Evolutionary conservation across 2,329 filamentous ascomycete species (phyloP).

Genomic region (Fusarium sp.): DNA sequence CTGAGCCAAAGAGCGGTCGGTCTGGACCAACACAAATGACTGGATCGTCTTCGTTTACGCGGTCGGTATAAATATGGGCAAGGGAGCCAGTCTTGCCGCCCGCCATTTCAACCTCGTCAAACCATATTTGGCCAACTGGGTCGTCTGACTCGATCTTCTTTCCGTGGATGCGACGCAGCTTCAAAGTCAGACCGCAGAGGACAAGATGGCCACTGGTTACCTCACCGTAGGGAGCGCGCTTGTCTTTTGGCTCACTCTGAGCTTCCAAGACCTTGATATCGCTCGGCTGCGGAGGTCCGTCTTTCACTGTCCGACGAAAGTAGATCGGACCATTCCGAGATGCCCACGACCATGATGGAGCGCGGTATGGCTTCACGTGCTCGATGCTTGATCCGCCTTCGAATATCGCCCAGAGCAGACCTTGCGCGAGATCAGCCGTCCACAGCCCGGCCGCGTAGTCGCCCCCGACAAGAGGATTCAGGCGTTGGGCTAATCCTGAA

Average conservation of each 20-base stretch:
- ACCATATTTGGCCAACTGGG: background rate
- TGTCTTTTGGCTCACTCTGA: background rate
- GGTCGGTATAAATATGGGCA: background rate
- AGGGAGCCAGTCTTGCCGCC: background rate
- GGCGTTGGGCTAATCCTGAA: constrained; percentile 8
- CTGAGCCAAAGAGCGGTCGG: background rate
- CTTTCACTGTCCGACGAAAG: background rate
- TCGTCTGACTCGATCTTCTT: background rate
- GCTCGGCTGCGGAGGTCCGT: background rate
- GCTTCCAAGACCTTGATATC: background rate
- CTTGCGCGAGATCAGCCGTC: constrained; percentile 3
- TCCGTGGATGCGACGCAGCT: background rate
- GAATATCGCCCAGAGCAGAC: constrained; percentile 2
- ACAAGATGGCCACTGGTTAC: background rate
- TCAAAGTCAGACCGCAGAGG: background rate
- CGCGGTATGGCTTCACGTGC: constrained; percentile 4
- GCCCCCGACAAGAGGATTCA: constrained; percentile 2
- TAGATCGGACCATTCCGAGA: background rate
- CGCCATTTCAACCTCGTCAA: constrained; percentile 1
- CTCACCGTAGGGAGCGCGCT: background rate
- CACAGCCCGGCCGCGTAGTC: constrained; percentile 11
- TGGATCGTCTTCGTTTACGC: background rate
- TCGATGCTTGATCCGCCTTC: background rate
- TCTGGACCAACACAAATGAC: background rate
- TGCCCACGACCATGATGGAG: constrained; percentile 19